These are phyloP conservation scores for Leccinum obscurum DNA, from an alignment of 768 basidiomycete species.

Conservation along the genomic window DNA sequence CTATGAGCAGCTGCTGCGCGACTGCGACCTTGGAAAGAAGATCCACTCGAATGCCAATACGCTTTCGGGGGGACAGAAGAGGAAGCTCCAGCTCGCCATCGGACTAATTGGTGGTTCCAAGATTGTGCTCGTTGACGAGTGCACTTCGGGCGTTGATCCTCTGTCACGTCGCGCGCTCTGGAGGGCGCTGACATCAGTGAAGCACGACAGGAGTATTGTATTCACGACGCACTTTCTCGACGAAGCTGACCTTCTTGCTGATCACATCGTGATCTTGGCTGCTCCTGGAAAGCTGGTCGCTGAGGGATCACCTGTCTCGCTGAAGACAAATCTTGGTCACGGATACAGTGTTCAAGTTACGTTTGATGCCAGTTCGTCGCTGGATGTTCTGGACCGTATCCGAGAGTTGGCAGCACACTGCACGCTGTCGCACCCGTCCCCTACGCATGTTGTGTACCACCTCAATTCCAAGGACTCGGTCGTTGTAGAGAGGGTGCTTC, in stretches of 20 bases:
- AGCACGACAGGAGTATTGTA: slow-evolving; percentile 65
- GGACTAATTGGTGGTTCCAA: no score
- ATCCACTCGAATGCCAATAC: no score
- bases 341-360: slow-evolving; percentile 67
- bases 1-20: slow-evolving; percentile 44
- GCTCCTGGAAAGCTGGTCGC: slow-evolving; percentile 77
- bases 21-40: slow-evolving; percentile 75
- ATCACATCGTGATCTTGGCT: slow-evolving; percentile 72
- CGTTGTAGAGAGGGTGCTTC: slow-evolving; percentile 56
- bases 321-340: slow-evolving; percentile 69
- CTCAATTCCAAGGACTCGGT: slow-evolving; percentile 59
- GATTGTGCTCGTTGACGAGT: no score
- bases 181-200: no score
- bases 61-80: no score
- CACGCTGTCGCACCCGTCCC: slow-evolving; percentile 43
- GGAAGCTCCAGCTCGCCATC: no score
- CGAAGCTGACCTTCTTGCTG: slow-evolving; percentile 77
- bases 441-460: slow-evolving; percentile 50
- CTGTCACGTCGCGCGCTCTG: no score
- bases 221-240: slow-evolving; percentile 85
- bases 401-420: slow-evolving; percentile 46
- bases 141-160: no score
- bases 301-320: slow-evolving; percentile 68
- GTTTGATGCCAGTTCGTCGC: slow-evolving; percentile 33
- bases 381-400: slow-evolving; percentile 43